phyloP scores from a whole-genome alignment of 306 rosid genomes.

The Pueraria montana region DNA sequence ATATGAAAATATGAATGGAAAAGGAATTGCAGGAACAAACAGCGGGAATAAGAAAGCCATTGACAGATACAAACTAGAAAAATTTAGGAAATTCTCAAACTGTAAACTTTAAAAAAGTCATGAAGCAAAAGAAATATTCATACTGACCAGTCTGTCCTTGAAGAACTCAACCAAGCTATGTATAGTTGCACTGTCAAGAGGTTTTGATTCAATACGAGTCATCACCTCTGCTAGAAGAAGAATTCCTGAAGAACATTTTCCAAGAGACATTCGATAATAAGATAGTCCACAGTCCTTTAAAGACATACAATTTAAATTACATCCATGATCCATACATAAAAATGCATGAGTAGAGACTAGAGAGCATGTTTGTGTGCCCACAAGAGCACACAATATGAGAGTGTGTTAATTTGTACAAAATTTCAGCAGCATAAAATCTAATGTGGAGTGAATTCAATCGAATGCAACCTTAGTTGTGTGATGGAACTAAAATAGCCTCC shows the following conservation, averaged over 20 bases:
- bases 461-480: not conserved
- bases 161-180: slow-evolving; percentile 87
- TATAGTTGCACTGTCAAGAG: slow-evolving; percentile 66
- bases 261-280: slow-evolving; percentile 43
- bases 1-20: slow-evolving; percentile 21
- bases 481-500: not conserved
- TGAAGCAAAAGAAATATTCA: slow-evolving; percentile 40
- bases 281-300: slow-evolving; percentile 33
- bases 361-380: not conserved
- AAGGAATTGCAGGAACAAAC: slow-evolving; percentile 25
- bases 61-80: slow-evolving; percentile 28
- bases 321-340: slow-evolving; percentile 32
- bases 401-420: not conserved
- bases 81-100: not conserved
- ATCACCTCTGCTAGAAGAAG: slow-evolving; percentile 93
- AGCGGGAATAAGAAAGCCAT: slow-evolving; percentile 24
- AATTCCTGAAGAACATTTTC: slow-evolving; percentile 64
- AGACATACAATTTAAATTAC: not conserved
- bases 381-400: not conserved
- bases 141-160: slow-evolving; percentile 89
- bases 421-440: slow-evolving; percentile 9
- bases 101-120: slow-evolving; percentile 16
- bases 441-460: not conserved
- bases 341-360: not conserved
- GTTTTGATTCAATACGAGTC: slow-evolving; percentile 65